Percentiles rank a stretch among this genome's conserved stretches.
Evolutionary conservation across 148 eudicot species (phyloP).

Genomic region (Spergularia bocconei): DNA sequence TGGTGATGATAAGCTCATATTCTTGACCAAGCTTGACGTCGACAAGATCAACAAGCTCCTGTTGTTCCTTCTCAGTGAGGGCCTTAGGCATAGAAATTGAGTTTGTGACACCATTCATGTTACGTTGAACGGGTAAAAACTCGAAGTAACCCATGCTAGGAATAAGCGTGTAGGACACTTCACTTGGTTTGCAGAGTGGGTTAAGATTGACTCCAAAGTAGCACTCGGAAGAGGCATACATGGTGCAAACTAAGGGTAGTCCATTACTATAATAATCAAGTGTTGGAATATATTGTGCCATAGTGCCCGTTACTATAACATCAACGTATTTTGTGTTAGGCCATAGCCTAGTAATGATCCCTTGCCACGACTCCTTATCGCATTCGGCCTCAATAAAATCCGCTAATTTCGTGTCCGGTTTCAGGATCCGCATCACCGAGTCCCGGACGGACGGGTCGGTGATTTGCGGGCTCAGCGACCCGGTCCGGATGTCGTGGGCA

Average conservation of each 20-base stretch:
- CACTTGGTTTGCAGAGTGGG: slow-evolving; percentile 70
- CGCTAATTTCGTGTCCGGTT: slow-evolving; percentile 62
- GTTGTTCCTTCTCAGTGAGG: slow-evolving; percentile 63
- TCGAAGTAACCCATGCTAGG: slow-evolving; percentile 79
- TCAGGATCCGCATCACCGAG: slow-evolving; percentile 40
- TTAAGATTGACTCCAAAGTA: slow-evolving; percentile 77
- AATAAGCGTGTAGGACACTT: slow-evolving; percentile 66
- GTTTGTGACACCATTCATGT: slow-evolving; percentile 37
- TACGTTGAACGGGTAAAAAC: slow-evolving; percentile 62
- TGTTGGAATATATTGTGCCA: slow-evolving; percentile 81
- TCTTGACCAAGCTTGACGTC: slow-evolving; percentile 75
- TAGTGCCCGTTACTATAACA: slow-evolving; percentile 80
- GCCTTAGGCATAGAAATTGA: slow-evolving; percentile 48
- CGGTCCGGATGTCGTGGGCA: slow-evolving; percentile 48
- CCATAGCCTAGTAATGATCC: slow-evolving; percentile 70
- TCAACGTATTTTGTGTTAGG: slow-evolving; percentile 80
- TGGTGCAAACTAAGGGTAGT: slow-evolving; percentile 70
- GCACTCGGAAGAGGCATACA: slow-evolving; percentile 83
- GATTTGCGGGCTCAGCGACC: slow-evolving; percentile 43
- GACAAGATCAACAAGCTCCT: slow-evolving; percentile 56
- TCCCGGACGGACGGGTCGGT: slow-evolving; percentile 53
- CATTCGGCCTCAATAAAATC: slow-evolving; percentile 58
- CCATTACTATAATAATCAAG: slow-evolving; percentile 71
- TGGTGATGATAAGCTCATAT: slow-evolving; percentile 80
- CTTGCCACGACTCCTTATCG: slow-evolving; percentile 49